Percentiles rank a stretch among this genome's conserved stretches.
phyloP scores from a whole-genome alignment of 352 stramenopile genomes.

The Pythium pyrilobum region DNA sequence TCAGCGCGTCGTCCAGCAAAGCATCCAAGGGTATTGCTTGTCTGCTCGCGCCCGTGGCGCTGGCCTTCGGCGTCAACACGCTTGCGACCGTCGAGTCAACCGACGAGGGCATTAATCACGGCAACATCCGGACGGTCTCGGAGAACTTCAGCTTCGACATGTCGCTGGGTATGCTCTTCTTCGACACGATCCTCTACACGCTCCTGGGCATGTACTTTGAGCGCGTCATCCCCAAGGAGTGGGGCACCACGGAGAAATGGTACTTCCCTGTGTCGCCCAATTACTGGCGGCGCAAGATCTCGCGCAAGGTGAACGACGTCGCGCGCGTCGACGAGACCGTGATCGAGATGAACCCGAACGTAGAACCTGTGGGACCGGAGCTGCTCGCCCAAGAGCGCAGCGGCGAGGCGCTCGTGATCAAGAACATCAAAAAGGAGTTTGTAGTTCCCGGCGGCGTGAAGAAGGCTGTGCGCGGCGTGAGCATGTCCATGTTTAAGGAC shows the following conservation, averaged over 20 bases:
- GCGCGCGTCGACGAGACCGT: not conserved
- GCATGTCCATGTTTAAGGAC: slow-evolving; percentile 79
- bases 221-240: slow-evolving; percentile 86
- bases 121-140: slow-evolving; percentile 26
- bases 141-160: slow-evolving; percentile 58
- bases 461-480: slow-evolving; percentile 59
- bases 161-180: slow-evolving; percentile 62
- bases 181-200: slow-evolving; percentile 88
- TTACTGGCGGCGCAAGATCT: slow-evolving; percentile 51
- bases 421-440: slow-evolving; percentile 46
- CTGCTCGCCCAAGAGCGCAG: slow-evolving; percentile 22
- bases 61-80: slow-evolving; percentile 44
- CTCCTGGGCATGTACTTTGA: slow-evolving; percentile 89
- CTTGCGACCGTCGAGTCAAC: slow-evolving; percentile 31
- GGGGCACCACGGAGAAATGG: slow-evolving; percentile 84
- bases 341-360: slow-evolving; percentile 11
- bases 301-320: slow-evolving; percentile 10
- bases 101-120: slow-evolving; percentile 37
- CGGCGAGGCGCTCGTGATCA: slow-evolving; percentile 33
- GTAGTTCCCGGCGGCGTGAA: slow-evolving; percentile 51
- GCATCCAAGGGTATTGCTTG: slow-evolving; percentile 28
- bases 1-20: slow-evolving; percentile 17
- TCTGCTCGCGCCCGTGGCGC: slow-evolving; percentile 33
- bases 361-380: slow-evolving; percentile 22
- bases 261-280: slow-evolving; percentile 82